Evolutionary conservation across 371 early-diverging fungal genomes (phyloP), one percentile per base, ranked within the genome.

Genomic region (Mortierella polycephala): DNA sequence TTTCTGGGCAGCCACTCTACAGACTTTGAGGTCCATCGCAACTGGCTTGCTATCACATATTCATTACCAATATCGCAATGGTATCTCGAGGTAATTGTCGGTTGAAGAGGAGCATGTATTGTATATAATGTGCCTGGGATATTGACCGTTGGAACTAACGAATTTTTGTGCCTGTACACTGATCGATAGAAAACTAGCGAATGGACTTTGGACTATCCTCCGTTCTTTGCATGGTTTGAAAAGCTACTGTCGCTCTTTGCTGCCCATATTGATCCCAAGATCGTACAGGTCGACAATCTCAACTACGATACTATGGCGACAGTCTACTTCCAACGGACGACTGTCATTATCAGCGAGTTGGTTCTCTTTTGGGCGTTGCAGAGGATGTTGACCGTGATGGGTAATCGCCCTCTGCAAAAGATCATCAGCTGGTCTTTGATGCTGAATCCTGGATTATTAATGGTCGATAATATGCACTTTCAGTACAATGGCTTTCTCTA

Each of bases 21-120:
- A 14, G 99, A 98, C 85, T 98, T 98, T 87, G 99, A 98, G 82
- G 99, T 98, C 6, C 99, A 98, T 84, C 89, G 99, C 62, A 97
- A 98, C 83, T 98, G 99, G 99, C 88, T 98, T 30, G 98, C 98
- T 44, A 94, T 98, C 64, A 98, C 99, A 7, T 84, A 91, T 68
- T 88, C 89, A 56, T 83, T 96, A 21, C 96, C 98, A 4, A 79
- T 96, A 30, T 76, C 82, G 12, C 58, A 90, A 64, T 98, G 99
- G 99, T 98, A 98, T 74, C 85, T 83, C 71, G 97, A 97, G 84
- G 94, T 93, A 84, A 12, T 40, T 11, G n/a, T 45, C 30, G 13
- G 7, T 51, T 40, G 16, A 16, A 46, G 49, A 16, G 11, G 39
- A 10, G 20, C 0, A 39, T 3, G 16, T 12, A 60, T 4, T 1